These are phyloP conservation scores for Phytophthora vignae DNA, from an alignment of 352 stramenopile species.

Conservation along the genomic window DNA sequence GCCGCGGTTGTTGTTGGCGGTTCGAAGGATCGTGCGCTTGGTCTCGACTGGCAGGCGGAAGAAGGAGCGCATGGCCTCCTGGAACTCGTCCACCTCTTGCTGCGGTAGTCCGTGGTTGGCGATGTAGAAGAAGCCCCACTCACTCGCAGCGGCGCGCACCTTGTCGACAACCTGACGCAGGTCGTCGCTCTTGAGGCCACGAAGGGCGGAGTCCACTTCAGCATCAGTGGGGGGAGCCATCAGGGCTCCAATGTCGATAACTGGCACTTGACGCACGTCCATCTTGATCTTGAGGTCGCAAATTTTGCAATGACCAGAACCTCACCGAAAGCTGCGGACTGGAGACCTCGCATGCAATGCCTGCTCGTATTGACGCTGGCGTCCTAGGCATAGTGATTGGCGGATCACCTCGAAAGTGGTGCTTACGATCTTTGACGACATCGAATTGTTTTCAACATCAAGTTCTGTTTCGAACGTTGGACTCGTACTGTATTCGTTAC, in stretches of 20 bases:
- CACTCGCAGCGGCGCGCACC: slow-evolving; percentile 32
- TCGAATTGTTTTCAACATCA: slow-evolving; percentile 1
- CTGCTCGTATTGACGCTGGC: not conserved
- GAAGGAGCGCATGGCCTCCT: slow-evolving; percentile 72
- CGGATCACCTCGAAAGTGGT: not conserved
- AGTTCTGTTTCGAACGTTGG: not conserved
- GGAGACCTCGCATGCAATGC: not conserved
- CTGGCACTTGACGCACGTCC: not conserved
- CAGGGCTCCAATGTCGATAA: not conserved
- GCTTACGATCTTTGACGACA: not conserved
- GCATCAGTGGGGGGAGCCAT: not conserved
- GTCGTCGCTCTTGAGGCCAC: not conserved
- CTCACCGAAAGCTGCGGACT: not conserved
- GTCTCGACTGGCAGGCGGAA: slow-evolving; percentile 78
- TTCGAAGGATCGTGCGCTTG: slow-evolving; percentile 71
- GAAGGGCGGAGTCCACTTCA: not conserved
- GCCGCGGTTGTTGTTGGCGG: slow-evolving; percentile 83
- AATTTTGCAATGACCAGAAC: not conserved
- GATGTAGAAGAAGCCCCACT: slow-evolving; percentile 95
- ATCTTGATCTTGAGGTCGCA: not conserved
- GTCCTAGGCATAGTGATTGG: not conserved
- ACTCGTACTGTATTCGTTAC: not conserved
- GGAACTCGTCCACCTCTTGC: slow-evolving; percentile 70
- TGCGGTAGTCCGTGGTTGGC: slow-evolving; percentile 74
- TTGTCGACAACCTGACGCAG: not conserved